Evolutionary conservation across 306 rosid species (phyloP), one percentile per base, ranked within the genome.

Genomic region (Sicyos edulis): DNA sequence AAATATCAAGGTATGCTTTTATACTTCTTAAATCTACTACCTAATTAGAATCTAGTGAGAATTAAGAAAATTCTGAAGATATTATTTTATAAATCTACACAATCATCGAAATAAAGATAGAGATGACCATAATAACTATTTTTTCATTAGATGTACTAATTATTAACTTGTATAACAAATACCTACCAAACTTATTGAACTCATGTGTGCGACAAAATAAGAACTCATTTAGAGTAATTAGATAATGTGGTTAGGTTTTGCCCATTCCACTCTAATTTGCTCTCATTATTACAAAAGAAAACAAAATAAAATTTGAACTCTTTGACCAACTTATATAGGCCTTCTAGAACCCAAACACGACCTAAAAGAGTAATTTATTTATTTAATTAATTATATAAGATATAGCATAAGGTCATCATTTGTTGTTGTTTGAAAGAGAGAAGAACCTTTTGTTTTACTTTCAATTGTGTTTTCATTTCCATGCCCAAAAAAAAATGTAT

Each of bases 191-290:
- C 44, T 5, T 37, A 37, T 37, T 37, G 44, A 37, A 37, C 37
- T 32, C 37, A 32, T 32, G 37, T 75, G 70, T 51, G 50, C 15
- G 12, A 12, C 15, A n/a, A 64, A 37, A 37, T 1, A 51, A 62
- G 6, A 40, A 64, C 9, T 61, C 7, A 4, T 8, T 62, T 16
- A 34, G 51, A 26, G 29, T 19, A 65, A 65, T 42, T 63, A 26
- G 10, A 70, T 26, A 42, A 54, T 50, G 78, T 69, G 56, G 74
- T 79, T 76, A 70, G 81, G 81, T 63, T 73, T 45, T 79, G 78
- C 75, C 77, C 5, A 79, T 76, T 72, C 71, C 80, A 72, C 59
- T 37, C 59, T 37, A 37, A 32, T 1, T n/a, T 17, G 17, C 17
- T 29, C 8, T 45, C 34, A 66, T 66, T 6, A 47, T 67, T 67